Evolutionary conservation across 331 rosid species (phyloP).

Genomic region (Rhamnella rubrinervis): DNA sequence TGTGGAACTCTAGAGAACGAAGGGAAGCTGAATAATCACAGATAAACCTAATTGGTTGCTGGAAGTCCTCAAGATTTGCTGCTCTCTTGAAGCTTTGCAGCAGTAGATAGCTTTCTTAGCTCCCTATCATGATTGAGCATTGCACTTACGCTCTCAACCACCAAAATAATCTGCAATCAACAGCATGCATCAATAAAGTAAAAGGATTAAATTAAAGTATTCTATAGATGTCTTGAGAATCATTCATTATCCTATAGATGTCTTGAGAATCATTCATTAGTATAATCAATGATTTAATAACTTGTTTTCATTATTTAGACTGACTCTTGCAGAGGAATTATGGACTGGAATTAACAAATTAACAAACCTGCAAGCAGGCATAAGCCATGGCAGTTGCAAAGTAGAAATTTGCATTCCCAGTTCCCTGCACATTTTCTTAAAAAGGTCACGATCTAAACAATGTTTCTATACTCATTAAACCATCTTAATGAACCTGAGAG

Average conservation of each 20-base stretch:
- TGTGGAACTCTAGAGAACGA: conserved; percentile 19
- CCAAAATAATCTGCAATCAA: conserved; percentile 67
- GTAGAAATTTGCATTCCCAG: conserved; percentile 96
- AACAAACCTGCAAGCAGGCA: conserved; percentile 86
- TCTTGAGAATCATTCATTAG: not conserved
- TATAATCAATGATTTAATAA: not conserved
- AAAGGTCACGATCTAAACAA: conserved; percentile 23
- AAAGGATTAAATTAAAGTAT: not conserved
- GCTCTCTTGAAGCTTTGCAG: conserved; percentile 45
- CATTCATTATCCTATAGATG: not conserved
- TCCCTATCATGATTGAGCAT: conserved; percentile 88
- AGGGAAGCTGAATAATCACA: conserved; percentile 2
- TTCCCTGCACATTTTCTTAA: conserved; percentile 68
- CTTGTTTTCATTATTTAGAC: too few species aligned
- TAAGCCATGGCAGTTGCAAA: conserved; percentile 91
- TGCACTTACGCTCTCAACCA: conserved; percentile 82
- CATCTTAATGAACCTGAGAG: conserved; percentile 28
- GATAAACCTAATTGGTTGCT: conserved; percentile 8
- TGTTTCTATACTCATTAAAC: conserved; percentile 6
- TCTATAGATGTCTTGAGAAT: not conserved
- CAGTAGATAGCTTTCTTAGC: conserved; percentile 47
- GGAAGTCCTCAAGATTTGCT: conserved; percentile 40
- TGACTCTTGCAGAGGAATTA: not conserved
- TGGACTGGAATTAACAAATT: conserved; percentile 25
- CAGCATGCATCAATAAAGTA: not conserved